Base-by-base conservation (phyloP, 306 rosid genomes). In the Fagus sylvatica region DNA sequence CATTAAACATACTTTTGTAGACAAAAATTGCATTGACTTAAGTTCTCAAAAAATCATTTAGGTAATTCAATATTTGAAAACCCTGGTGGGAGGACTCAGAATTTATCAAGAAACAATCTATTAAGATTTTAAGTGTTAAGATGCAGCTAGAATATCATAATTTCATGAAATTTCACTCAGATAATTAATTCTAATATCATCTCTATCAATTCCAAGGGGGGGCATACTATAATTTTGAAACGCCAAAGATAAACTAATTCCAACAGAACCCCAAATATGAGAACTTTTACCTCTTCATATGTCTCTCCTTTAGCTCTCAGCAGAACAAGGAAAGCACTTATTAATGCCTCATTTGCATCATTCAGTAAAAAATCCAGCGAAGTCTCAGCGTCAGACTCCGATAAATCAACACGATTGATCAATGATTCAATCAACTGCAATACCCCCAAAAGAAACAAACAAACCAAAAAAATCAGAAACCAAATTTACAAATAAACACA, bases 231-330 rank as follows among this genome's bases (percentile, higher is more conserved):
- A 46, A 9, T 46, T 46, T 46, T 46, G 51, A 46, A 10, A 46
- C 0, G 51, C 11, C 15, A 10, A 46, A 0, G 15, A 46, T 46
- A 65, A 39, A 37, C 4, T 37, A 54, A 22, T 49, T 67, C 43
- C 10, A 75, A 19, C 12, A 64, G 54, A 59, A 36, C 42, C 9
- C 13, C 2, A 40, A 65, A 57, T 30, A 49, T 57, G 53, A 28
- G 49, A 66, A 73, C 73, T 43, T 83, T 86, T 81, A 90, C 99
- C 71, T 95, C 99, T 87, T 87, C 97, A 79, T 72, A 88, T 13
- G 98, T 95, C 85, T 95, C 99, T 71, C 98, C 94, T 84, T 95
- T 95, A 59, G 98, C 97, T 77, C 97, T 91, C 68, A 95, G 57
- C 41, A 95, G 84, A 17, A 95, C 96, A 37, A 93, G 98, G 83